Base-by-base conservation (phyloP, 2,329 filamentous ascomycete genomes). In the Fonsecaea erecta region DNA sequence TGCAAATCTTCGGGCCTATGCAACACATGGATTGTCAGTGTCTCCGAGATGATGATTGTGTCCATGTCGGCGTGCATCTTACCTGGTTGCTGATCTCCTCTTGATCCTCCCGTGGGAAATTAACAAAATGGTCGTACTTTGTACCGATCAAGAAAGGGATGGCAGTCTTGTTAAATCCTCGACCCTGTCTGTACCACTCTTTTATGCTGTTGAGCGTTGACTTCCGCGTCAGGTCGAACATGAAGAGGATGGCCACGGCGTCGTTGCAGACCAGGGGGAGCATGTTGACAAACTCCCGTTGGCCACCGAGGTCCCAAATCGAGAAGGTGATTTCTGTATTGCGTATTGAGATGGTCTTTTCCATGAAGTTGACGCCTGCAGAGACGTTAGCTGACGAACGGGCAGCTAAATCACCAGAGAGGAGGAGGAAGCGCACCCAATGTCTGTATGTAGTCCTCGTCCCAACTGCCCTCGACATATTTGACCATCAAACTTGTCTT, bases 401-500 rank as follows among this genome's bases (percentile, higher is more conserved):
- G 43, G 24, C 32, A 21, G 26, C 21, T 28, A 14, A 28, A 60
- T 37, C 30, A 48, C 48, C 46, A 53, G 51, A 30, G n/a, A 43
- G 59, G n/a, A 7, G 6, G 32, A 52, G 30, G 35, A 9, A 24
- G 30, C 82, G 68, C 79, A 90, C 87, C 95, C 52, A 99, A 82
- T 24, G 95, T 99, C 81, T 99, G 95, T 75, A 99, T 99, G 79
- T 99, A 99, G 78, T 99, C 95, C 81, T 99, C 95, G 78, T 99
- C 95, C 93, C 95, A 99, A 79, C 93, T 97, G 66, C 95, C 95
- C 81, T 99, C 95, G 62, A 99, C 95, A 76, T 99, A 99, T 79
- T 99, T 99, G 75, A 99, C 95, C 95, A 99, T 99, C 76, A 99
- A 81, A 70, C 93, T 97, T 18, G 95, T 99, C 86, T 99, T 99